Evolutionary conservation across 345 rosid species (phyloP).

Genomic region (Syzygium grande): DNA sequence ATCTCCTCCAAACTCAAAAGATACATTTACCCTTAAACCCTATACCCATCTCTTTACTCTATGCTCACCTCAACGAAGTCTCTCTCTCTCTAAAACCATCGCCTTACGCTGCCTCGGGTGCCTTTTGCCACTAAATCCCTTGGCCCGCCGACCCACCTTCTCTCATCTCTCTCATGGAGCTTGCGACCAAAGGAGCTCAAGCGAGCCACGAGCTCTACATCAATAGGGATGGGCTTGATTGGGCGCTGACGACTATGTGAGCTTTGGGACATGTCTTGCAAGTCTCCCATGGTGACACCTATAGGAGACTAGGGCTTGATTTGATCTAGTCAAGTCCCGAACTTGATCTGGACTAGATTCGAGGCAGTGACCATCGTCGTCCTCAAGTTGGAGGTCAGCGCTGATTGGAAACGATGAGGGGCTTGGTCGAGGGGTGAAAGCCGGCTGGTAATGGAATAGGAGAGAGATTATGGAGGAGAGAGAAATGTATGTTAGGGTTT

Average conservation of each 20-base stretch:
- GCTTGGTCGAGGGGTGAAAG: neutral
- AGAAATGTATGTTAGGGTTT: neutral
- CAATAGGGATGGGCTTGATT: no score
- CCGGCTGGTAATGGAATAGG: neutral
- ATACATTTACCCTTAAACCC: neutral
- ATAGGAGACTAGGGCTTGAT: neutral
- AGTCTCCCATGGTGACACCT: neutral
- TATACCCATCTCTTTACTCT: neutral
- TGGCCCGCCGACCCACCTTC: neutral
- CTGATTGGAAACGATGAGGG: no score
- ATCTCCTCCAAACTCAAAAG: neutral
- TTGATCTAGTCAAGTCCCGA: neutral
- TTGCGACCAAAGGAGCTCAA: neutral
- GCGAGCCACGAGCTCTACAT: no score
- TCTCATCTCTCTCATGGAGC: neutral
- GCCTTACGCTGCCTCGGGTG: neutral
- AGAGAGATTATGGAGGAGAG: neutral
- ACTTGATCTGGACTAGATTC: neutral
- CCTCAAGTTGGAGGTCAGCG: neutral
- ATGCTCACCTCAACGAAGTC: neutral
- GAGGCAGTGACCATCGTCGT: neutral
- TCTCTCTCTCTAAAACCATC: neutral
- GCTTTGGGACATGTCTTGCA: neutral
- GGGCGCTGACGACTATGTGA: neutral
- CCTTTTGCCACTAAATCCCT: neutral